phyloP scores from a whole-genome alignment of 495 filamentous ascomycete species.

The Penicillium taxi region DNA sequence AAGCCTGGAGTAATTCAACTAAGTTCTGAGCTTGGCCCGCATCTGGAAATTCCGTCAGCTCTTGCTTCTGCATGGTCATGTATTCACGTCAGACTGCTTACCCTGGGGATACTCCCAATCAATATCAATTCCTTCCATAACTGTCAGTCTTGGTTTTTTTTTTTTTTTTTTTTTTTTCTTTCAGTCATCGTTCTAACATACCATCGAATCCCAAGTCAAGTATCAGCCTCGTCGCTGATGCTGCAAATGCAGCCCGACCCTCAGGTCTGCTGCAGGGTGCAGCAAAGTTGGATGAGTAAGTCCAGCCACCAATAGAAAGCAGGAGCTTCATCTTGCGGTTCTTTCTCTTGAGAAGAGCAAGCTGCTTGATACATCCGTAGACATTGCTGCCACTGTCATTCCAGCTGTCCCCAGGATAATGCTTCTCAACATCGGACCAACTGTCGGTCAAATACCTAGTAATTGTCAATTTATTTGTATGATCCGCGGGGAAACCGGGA shows the following conservation, averaged over 20 bases:
- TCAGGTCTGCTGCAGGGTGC: constrained; percentile 50
- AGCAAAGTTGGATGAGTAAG: constrained; percentile 81
- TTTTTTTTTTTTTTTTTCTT: not conserved
- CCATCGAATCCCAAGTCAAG: constrained; percentile 61
- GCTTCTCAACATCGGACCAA: constrained; percentile 85
- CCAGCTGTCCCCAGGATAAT: constrained; percentile 51
- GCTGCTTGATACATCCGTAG: constrained; percentile 75
- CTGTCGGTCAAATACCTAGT: constrained; percentile 67
- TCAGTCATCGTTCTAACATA: constrained; percentile 1
- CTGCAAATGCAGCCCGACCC: constrained; percentile 70
- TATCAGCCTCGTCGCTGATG: constrained; percentile 57
- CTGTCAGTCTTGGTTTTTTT: not conserved
- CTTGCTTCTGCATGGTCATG: not conserved
- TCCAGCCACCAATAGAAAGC: constrained; percentile 95
- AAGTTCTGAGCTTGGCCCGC: constrained; percentile 57
- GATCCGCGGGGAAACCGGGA: not conserved
- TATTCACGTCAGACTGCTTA: constrained; percentile 4
- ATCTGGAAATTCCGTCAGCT: constrained; percentile 23
- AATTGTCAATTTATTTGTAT: not conserved
- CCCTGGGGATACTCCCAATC: constrained; percentile 55
- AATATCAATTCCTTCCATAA: constrained; percentile 43
- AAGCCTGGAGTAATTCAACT: constrained; percentile 60
- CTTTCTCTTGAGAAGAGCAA: constrained; percentile 80
- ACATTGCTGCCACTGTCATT: constrained; percentile 40
- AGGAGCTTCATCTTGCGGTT: constrained; percentile 86